Conservation (phyloP, 2,329 filamentous ascomycete species). For the Acrodontium crateriforme region DNA sequence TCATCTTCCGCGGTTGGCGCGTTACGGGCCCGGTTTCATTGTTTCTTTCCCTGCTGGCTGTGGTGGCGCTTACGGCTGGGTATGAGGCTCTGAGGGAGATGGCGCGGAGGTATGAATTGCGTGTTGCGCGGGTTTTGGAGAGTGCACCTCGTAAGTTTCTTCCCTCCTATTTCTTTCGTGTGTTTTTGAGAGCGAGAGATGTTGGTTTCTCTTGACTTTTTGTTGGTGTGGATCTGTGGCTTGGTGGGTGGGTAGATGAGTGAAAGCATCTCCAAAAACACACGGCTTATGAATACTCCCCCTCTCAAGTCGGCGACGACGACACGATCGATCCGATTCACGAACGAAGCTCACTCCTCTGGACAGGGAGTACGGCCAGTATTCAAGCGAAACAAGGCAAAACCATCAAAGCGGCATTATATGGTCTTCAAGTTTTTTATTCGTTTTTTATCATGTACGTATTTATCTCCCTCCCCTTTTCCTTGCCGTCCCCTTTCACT, state of each 20-base stretch:
- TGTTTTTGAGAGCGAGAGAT: no score
- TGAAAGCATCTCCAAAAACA: no score
- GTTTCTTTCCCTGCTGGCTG: slow-evolving; percentile 65
- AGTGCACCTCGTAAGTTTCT: slow-evolving; percentile 22
- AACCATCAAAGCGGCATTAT: slow-evolving; percentile 67
- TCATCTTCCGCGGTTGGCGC: slow-evolving; percentile 88
- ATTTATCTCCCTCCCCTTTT: no score
- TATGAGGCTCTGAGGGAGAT: slow-evolving; percentile 79
- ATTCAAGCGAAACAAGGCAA: slow-evolving; percentile 57
- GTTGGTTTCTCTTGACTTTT: no score
- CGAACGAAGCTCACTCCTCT: slow-evolving; percentile 55
- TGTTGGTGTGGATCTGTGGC: no score
- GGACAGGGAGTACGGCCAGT: no score
- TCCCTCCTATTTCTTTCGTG: neutral
- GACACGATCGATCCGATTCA: no score
- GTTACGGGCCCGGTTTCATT: slow-evolving; percentile 61
- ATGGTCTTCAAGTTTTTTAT: slow-evolving; percentile 92
- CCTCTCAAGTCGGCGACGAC: no score
- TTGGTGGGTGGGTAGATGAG: no score
- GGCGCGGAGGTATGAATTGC: slow-evolving; percentile 60
- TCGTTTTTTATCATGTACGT: slow-evolving; percentile 99
- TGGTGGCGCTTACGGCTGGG: slow-evolving; percentile 73
- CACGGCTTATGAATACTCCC: no score
- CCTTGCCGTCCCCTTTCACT: neutral
- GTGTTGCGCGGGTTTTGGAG: slow-evolving; percentile 36